Evolutionary conservation across 257 asterid genomes (phyloP), one percentile per base, ranked within the genome.

Genomic region (Vinca minor): DNA sequence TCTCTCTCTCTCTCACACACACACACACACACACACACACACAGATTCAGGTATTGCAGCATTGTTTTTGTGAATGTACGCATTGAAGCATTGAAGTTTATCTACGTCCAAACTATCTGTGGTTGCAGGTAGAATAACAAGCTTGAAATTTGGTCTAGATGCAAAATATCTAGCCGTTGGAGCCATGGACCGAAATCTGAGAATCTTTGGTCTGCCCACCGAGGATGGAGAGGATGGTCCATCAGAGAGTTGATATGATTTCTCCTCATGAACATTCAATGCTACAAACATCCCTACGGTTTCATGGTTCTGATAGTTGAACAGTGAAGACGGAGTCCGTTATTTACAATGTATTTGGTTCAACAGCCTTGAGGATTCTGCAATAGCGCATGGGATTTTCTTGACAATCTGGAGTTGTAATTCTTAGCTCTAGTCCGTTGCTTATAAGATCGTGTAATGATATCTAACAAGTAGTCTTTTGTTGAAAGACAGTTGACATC

Each of bases 161-260:
- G 96, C 98, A 28, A 73, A 84, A 39, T 91, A 91, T 73, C 57
- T 91, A n/a, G 96, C 98, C 29, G 95, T 84, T 48, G 98, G 98
- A 61, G 86, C 98, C 3, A 88, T 88, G 98, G 98, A 91, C 68
- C 80, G 96, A 60, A 86, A 91, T 77, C 87, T 91, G 17, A 79
- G 98, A 85, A 82, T 85, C 78, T 91, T 91, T 59, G 96, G 98
- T 41, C 75, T 84, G 65, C 98, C 98, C 0, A 81, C 59, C 54
- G 89, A 82, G 75, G 83, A 77, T 25, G 84, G 66, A 64, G 88
- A 79, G 74, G 85, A 78, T 31, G 84, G 66, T 34, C 66, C 83
- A 42, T 59, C 70, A 0, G 94, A 88, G 72, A 64, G 85, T 68
- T 46, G n/a, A n/a, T n/a, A 34, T 15, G 23, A 15, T 29, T 29